Conservation (phyloP, 305 asterid species). For the Rubia tinctorum region DNA sequence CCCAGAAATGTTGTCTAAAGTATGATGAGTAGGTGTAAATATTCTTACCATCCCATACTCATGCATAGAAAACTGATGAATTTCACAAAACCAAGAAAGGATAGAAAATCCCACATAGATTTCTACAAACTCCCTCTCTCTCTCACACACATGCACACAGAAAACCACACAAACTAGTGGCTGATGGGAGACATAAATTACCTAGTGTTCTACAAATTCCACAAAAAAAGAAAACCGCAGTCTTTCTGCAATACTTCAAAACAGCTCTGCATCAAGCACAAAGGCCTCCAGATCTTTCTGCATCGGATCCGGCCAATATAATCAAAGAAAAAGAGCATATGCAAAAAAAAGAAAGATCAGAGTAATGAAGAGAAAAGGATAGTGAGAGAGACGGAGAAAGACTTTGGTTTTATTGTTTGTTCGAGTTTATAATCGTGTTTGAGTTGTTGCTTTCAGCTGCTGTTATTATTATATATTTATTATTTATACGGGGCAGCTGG, state of each 20-base stretch:
- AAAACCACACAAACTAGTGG: slow-evolving; percentile 1
- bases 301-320: slow-evolving; percentile 29
- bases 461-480: no score
- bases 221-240: slow-evolving; percentile 25
- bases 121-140: not conserved
- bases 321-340: not conserved
- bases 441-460: slow-evolving; percentile 18
- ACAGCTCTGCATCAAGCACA: slow-evolving; percentile 70
- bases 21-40: not conserved
- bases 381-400: not conserved
- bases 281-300: slow-evolving; percentile 61
- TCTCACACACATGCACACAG: slow-evolving; percentile 10
- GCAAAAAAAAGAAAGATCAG: not conserved
- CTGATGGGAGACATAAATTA: slow-evolving; percentile 25
- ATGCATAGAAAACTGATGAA: slow-evolving; percentile 8
- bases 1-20: not conserved
- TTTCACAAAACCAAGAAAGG: slow-evolving; percentile 40
- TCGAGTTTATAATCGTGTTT: not conserved
- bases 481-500: not conserved
- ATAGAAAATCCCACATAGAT: slow-evolving; percentile 21
- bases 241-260: slow-evolving; percentile 41
- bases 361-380: not conserved
- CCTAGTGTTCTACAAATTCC: slow-evolving; percentile 37
- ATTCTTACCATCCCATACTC: not conserved
- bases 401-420: slow-evolving; percentile 1